Base-by-base conservation (phyloP, 345 rosid species). In the Isatis tinctoria region DNA sequence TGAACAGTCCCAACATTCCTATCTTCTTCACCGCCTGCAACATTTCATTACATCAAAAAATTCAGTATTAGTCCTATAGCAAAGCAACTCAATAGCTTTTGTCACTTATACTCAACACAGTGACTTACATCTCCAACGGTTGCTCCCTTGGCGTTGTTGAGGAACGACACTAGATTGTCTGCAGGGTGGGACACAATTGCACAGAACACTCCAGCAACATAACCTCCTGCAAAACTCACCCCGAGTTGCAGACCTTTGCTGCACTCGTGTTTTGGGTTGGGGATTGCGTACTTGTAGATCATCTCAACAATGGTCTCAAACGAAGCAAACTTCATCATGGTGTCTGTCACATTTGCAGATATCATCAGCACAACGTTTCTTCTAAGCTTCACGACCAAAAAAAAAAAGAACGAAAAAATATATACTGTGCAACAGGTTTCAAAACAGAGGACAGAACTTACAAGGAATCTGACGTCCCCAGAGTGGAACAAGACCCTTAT, bases 401-500 rank as follows among this genome's bases (percentile, higher is more conserved):
- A 18, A 8, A 13, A 0, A 20, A n/a, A n/a, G n/a, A n/a, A n/a
- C n/a, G 51, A 22, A 1, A 8, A 8, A 18, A 52, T n/a, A 20
- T 10, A 32, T 3, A 44, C 12, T 3, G 39, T 69, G 58, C 70
- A 67, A 59, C 12, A 60, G 37, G 22, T 60, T 30, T 14, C 37
- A 39, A 56, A 2, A 51, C 5, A 52, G 12, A 58, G 26, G 32
- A 6, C 35, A 69, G 30, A 61, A 83, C 97, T 87, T 83, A 92
- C 99, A 96, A 66, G 99, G 99, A 80, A 92, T 92, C 77, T 96
- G 99, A 72, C 99, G 98, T 49, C 98, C 99, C 98, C 97, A 96
- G 5, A 96, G 95, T 35, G 99, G 99, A 80, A 78, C 98, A 49
- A 96, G 56, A 61, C 98, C 99, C 83, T 92, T 96, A 76, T 96